Conservation (phyloP, 345 rosid genomes). For the Citrus cavaleriei region DNA sequence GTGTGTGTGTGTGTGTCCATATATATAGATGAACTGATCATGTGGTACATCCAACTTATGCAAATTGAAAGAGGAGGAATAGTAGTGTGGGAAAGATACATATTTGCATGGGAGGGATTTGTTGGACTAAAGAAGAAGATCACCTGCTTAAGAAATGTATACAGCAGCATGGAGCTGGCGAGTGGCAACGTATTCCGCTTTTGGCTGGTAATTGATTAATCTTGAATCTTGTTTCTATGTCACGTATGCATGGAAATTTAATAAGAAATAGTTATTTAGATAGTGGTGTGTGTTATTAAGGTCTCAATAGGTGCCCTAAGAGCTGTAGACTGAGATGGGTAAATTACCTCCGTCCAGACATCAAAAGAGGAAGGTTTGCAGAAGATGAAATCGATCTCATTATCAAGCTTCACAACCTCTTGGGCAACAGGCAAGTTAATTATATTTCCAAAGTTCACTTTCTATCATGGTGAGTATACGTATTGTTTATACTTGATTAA, state of each 20-base stretch:
- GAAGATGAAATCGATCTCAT: slow-evolving; percentile 39
- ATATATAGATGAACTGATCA: too few relatives aligned
- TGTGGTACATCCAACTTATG: too few relatives aligned
- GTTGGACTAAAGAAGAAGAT: slow-evolving; percentile 54
- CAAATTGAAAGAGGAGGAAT: too few relatives aligned
- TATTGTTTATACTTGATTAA: too few relatives aligned
- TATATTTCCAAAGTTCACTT: too few relatives aligned
- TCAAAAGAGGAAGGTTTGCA: slow-evolving; percentile 38
- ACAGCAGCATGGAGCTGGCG: slow-evolving; percentile 41
- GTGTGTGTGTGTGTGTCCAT: too few relatives aligned
- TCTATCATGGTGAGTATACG: too few relatives aligned
- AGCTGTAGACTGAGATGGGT: slow-evolving; percentile 43
- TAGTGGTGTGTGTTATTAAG: slow-evolving; percentile 6
- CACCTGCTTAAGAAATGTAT: slow-evolving; percentile 41
- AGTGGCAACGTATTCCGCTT: slow-evolving; percentile 41
- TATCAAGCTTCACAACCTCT: slow-evolving; percentile 34
- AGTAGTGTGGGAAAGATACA: too few relatives aligned
- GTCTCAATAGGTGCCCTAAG: slow-evolving; percentile 41
- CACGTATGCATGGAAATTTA: too few relatives aligned
- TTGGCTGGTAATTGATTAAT: slow-evolving; percentile 26
- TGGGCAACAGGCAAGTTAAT: slow-evolving; percentile 31
- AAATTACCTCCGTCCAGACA: slow-evolving; percentile 43
- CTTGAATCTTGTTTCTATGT: background rate
- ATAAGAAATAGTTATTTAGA: too few relatives aligned
- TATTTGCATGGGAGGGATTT: slow-evolving; percentile 31